phyloP scores from a whole-genome alignment of 75 land plant species.

The Ceratopteris richardii region DNA sequence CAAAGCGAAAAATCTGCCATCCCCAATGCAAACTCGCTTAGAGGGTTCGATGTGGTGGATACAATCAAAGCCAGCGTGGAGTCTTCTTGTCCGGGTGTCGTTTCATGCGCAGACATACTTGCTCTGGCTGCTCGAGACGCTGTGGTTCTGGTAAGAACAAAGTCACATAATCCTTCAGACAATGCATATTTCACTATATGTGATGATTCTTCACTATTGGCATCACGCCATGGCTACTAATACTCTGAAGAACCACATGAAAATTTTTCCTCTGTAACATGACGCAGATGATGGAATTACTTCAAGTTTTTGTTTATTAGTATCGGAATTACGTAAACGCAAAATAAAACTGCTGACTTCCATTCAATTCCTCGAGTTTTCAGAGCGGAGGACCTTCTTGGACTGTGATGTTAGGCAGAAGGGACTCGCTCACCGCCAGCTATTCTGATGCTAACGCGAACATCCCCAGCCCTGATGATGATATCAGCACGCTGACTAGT shows the following conservation, averaged over 20 bases:
- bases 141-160: conserved; percentile 15
- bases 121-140: conserved; percentile 58
- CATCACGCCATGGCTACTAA: background rate
- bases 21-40: conserved; percentile 25
- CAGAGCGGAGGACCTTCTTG: conserved; percentile 73
- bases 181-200: background rate
- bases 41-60: conserved; percentile 48
- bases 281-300: no score
- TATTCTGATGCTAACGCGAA: conserved; percentile 31
- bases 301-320: background rate
- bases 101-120: conserved; percentile 62
- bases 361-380: background rate
- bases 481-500: conserved; percentile 31
- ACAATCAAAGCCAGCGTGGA: conserved; percentile 37
- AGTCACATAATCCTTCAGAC: background rate
- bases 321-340: background rate
- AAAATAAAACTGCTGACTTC: no score
- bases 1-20: conserved; percentile 28
- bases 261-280: no score
- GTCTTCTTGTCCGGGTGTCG: conserved; percentile 34
- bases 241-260: no score
- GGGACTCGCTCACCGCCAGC: conserved; percentile 56
- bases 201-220: background rate
- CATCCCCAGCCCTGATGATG: conserved; percentile 41
- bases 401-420: conserved; percentile 54